These are phyloP conservation scores for Fagopyrum tataricum DNA, from an alignment of 148 eudicot genomes.

Conservation along the genomic window DNA sequence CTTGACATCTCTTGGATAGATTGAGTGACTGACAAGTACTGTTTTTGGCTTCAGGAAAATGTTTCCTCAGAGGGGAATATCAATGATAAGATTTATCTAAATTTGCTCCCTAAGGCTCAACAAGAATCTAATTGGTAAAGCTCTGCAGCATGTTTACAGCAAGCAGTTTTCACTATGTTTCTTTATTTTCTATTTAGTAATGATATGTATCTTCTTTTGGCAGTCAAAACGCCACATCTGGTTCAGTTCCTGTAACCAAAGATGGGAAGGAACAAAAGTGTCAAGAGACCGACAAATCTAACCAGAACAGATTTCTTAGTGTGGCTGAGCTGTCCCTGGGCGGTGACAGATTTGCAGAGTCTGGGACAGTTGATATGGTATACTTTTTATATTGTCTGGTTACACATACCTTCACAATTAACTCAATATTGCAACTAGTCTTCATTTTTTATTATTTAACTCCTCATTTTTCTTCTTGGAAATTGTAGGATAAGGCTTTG, in stretches of 20 bases:
- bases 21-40: neutral
- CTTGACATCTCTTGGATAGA: neutral
- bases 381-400: neutral
- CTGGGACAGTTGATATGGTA: conserved; percentile 71
- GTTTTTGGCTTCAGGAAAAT: conserved; percentile 34
- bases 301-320: conserved; percentile 45
- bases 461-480: neutral
- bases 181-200: neutral
- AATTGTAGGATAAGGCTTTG: conserved; percentile 66
- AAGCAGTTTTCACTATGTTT: conserved; percentile 17
- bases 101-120: conserved; percentile 30
- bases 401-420: neutral
- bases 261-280: conserved; percentile 22
- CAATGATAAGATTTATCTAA: conserved; percentile 30
- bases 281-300: conserved; percentile 32
- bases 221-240: conserved; percentile 28
- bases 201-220: conserved; percentile 18
- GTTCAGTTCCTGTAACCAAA: conserved; percentile 29
- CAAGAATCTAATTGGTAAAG: conserved; percentile 26
- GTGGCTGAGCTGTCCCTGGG: conserved; percentile 66
- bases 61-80: conserved; percentile 25
- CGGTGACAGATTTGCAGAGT: conserved; percentile 38
- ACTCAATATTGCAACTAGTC: neutral
- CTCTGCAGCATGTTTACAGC: conserved; percentile 9
- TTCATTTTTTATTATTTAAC: neutral